Evolutionary conservation across 2,329 filamentous ascomycete genomes (phyloP), one percentile per base, ranked within the genome.

Genomic region (Aspergillus sp.): DNA sequence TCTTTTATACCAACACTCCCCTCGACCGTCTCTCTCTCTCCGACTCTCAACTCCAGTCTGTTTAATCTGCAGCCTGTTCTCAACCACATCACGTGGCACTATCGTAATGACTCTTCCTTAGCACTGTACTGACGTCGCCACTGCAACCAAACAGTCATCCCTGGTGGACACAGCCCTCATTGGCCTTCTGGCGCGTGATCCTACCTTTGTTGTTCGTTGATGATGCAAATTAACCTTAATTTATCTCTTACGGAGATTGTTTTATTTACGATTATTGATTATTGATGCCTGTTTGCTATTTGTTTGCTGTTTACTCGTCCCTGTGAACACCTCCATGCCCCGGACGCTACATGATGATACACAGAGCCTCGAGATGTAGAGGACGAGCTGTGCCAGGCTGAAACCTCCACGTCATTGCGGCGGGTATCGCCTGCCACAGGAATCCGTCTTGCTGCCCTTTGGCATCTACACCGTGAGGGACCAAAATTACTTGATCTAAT

Each of bases 401-500:
- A 67, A 58, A 67, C 61, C 62, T 15, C 51, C 51, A 54, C 19
- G 39, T 46, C n/a, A 17, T 53, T 30, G 39, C 34, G 51, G 17
- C 22, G 41, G 61, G 61, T 61, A 65, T 66, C 56, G 62, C 64
- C 58, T 60, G 64, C 63, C 40, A 19, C 15, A 15, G 34, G 22
- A 19, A 53, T 51, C 42, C 51, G 40, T 42, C 64, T 61, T 65
- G 58, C 64, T 64, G 39, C 39, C 22, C 47, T 61, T 45, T 40
- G 61, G 48, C 48, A 54, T 54, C 50, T 46, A 59, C 64, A 65
- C 76, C 65, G 67, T 83, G 81, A 80, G 65, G 77, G 80, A 66
- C 61, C 57, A 75, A 46, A 74, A 79, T 79, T 74, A 83, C 82
- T 85, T 85, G 82, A 84, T 85, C 82, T 84, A 84, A 84, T 84